Conservation (phyloP, 2,329 filamentous ascomycete genomes). For the Piedraia hortae region DNA sequence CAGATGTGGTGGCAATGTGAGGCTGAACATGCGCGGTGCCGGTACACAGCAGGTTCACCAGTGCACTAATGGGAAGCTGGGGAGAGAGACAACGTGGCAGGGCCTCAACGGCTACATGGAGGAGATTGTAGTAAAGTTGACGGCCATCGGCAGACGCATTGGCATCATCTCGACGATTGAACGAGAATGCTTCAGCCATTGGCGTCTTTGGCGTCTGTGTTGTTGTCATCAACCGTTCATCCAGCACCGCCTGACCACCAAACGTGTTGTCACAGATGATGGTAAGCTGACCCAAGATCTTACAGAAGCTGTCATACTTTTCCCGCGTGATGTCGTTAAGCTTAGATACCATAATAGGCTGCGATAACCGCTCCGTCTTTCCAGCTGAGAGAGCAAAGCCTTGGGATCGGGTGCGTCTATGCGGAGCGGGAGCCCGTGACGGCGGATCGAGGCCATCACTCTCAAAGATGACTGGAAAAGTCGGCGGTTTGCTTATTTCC, state of each 20-base stretch:
- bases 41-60: conserved; percentile 87
- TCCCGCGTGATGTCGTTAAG: conserved; percentile 55
- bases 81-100: conserved; percentile 77
- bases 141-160: conserved; percentile 51
- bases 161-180: conserved; percentile 57
- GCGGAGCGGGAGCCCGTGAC: conserved; percentile 10
- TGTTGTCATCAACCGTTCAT: conserved; percentile 56
- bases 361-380: conserved; percentile 38
- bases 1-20: conserved; percentile 77
- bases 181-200: conserved; percentile 80
- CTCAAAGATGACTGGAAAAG: conserved; percentile 46
- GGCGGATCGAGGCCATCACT: conserved; percentile 18
- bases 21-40: conserved; percentile 85
- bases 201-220: conserved; percentile 76
- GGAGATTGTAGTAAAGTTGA: conserved; percentile 79
- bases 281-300: conserved; percentile 84
- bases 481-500: conserved; percentile 60
- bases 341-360: conserved; percentile 29
- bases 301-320: conserved; percentile 75
- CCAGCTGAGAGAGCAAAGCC: conserved; percentile 14
- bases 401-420: conserved; percentile 13
- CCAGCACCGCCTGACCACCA: conserved; percentile 76
- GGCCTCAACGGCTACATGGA: conserved; percentile 87
- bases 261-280: conserved; percentile 93
- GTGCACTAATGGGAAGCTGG: conserved; percentile 71